Evolutionary conservation across 805 yeast species (phyloP).

Genomic region (Cyberlindnera saturnus): DNA sequence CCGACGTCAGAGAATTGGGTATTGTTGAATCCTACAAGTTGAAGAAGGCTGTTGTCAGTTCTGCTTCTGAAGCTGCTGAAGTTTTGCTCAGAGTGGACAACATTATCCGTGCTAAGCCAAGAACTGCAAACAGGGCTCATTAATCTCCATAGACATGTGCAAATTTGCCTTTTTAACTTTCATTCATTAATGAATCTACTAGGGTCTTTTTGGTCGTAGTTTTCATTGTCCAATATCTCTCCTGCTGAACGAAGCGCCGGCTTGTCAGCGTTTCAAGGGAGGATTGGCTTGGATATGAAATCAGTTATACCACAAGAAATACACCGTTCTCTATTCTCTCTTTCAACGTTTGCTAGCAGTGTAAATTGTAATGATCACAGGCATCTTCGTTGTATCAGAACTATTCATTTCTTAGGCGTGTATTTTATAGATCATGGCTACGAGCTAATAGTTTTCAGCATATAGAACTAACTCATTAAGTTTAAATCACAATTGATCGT

Average conservation of each 20-base stretch:
- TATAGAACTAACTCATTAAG: too few relatives aligned
- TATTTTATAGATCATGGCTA: too few relatives aligned
- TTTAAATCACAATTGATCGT: too few relatives aligned
- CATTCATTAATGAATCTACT: constrained; percentile 8
- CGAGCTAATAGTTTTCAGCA: too few relatives aligned
- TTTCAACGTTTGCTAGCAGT: constrained; percentile 72
- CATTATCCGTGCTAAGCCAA: constrained; percentile 93
- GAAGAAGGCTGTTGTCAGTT: constrained; percentile 87
- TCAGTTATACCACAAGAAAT: constrained; percentile 46
- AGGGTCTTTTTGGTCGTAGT: background rate
- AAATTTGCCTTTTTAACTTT: background rate
- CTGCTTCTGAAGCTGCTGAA: constrained; percentile 98
- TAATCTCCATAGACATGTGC: background rate
- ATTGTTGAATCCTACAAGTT: constrained; percentile 89
- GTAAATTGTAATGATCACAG: constrained; percentile 82
- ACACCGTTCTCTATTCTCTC: constrained; percentile 44
- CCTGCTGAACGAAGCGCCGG: constrained; percentile 7
- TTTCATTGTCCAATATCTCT: background rate
- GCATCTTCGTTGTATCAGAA: constrained; percentile 57
- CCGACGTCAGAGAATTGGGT: constrained; percentile 92
- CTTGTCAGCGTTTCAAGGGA: constrained; percentile 36
- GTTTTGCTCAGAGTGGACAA: constrained; percentile 93
- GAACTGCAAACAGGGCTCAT: constrained; percentile 83
- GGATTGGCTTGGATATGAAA: constrained; percentile 46
- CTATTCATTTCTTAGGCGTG: constrained; percentile 13